Evolutionary conservation across 306 rosid species (phyloP).

Genomic region (Prunus padus): DNA sequence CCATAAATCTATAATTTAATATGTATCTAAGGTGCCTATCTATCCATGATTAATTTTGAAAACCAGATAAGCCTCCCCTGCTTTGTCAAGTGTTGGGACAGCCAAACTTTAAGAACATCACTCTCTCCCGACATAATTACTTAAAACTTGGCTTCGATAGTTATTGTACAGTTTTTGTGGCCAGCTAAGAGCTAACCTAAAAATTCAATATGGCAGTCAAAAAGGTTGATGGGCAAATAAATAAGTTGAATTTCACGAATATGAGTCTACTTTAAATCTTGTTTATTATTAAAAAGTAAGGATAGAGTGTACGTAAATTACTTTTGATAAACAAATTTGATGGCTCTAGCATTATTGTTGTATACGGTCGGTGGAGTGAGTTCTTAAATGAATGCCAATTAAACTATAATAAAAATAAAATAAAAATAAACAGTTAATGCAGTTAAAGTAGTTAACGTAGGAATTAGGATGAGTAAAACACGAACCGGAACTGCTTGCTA

Average conservation of each 20-base stretch:
- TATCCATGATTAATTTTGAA: too few species aligned
- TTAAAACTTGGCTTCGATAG: neutral
- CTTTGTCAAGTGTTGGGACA: neutral
- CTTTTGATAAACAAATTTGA: too few species aligned
- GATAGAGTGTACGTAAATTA: too few species aligned
- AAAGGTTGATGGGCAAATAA: neutral
- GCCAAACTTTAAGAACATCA: neutral
- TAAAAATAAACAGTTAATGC: neutral
- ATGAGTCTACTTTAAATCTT: too few species aligned
- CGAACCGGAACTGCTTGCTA: slow-evolving; percentile 61
- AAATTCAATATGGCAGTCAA: neutral
- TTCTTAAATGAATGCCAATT: too few species aligned
- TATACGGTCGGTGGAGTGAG: too few species aligned
- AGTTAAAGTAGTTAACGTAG: neutral
- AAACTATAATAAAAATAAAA: neutral
- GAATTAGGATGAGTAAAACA: neutral
- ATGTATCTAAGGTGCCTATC: too few species aligned
- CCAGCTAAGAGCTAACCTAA: neutral
- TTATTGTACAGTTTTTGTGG: too few species aligned
- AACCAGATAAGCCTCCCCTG: too few species aligned
- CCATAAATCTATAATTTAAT: too few species aligned
- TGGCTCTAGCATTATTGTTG: too few species aligned
- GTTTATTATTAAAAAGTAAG: too few species aligned
- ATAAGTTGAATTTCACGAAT: neutral
- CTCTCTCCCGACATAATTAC: neutral